phyloP scores from a whole-genome alignment of 2,329 filamentous ascomycete genomes.

The Pseudomassariella vexata region DNA sequence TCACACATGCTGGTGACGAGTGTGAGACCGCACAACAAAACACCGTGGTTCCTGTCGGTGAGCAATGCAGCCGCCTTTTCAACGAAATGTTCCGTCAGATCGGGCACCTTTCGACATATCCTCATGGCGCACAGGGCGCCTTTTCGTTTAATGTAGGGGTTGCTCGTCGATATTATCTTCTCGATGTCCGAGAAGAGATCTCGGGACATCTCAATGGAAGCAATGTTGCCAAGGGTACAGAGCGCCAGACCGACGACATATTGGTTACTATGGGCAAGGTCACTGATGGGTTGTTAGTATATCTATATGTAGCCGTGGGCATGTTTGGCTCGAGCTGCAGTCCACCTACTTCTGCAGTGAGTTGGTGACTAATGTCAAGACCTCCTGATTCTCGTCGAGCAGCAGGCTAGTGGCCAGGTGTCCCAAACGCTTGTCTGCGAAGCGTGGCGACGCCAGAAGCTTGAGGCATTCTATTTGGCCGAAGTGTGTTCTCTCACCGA shows the following conservation, averaged over 20 bases:
- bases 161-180: conserved; percentile 81
- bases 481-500: conserved; percentile 96
- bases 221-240: conserved; percentile 95
- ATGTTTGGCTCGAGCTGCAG: too few species aligned
- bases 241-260: conserved; percentile 96
- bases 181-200: conserved; percentile 97
- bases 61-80: conserved; percentile 88
- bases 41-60: conserved; percentile 91
- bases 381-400: conserved; percentile 97
- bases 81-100: conserved; percentile 93
- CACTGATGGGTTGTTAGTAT: conserved; percentile 47
- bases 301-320: too few species aligned
- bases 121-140: conserved; percentile 98
- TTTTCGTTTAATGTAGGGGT: conserved; percentile 97
- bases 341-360: conserved; percentile 82
- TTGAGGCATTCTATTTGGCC: conserved; percentile 99
- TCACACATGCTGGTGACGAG: conserved; percentile 90
- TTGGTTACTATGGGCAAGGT: conserved; percentile 94
- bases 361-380: conserved; percentile 93
- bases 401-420: conserved; percentile 95
- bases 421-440: conserved; percentile 93
- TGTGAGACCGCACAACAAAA: conserved; percentile 86
- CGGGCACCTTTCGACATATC: conserved; percentile 96
- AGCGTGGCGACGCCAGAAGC: conserved; percentile 89
- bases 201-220: conserved; percentile 95